These are phyloP conservation scores for Sarocladium kiliense DNA, from an alignment of 2,329 filamentous ascomycete species.

Conservation along the genomic window DNA sequence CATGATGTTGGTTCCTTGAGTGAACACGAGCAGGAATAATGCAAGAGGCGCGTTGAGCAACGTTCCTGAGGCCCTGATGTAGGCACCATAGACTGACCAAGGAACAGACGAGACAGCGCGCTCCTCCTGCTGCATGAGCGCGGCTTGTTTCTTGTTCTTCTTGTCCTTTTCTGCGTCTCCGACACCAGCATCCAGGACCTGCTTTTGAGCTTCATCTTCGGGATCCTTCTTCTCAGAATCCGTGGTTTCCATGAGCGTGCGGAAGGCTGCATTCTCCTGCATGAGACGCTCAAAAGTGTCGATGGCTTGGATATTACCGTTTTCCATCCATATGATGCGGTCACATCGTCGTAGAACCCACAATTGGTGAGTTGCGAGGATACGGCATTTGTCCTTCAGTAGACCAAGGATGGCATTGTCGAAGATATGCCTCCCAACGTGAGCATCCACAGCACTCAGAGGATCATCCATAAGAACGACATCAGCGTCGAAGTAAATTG, in stretches of 20 bases:
- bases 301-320: conserved; percentile 75
- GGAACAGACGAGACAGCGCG: conserved; percentile 70
- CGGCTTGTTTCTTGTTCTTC: conserved; percentile 53
- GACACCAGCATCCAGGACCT: conserved; percentile 35
- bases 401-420: conserved; percentile 90
- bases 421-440: conserved; percentile 74
- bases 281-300: conserved; percentile 90
- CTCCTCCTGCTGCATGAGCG: conserved; percentile 69
- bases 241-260: conserved; percentile 78
- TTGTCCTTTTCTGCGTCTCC: conserved; percentile 41
- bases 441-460: conserved; percentile 63
- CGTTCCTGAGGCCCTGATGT: conserved; percentile 69
- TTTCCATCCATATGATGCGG: conserved; percentile 88
- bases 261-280: conserved; percentile 71
- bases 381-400: conserved; percentile 80
- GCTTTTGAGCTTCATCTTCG: conserved; percentile 39
- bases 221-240: conserved; percentile 61
- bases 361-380: conserved; percentile 91
- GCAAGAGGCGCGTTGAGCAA: conserved; percentile 64
- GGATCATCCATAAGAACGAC: conserved; percentile 67
- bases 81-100: conserved; percentile 74
- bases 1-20: conserved; percentile 79
- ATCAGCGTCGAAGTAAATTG: conserved; percentile 65
- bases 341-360: conserved; percentile 90
- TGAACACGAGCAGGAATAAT: conserved; percentile 57